Evolutionary conservation across 2,329 filamentous ascomycete species (phyloP).

Genomic region (Aureobasidium subglaciale): DNA sequence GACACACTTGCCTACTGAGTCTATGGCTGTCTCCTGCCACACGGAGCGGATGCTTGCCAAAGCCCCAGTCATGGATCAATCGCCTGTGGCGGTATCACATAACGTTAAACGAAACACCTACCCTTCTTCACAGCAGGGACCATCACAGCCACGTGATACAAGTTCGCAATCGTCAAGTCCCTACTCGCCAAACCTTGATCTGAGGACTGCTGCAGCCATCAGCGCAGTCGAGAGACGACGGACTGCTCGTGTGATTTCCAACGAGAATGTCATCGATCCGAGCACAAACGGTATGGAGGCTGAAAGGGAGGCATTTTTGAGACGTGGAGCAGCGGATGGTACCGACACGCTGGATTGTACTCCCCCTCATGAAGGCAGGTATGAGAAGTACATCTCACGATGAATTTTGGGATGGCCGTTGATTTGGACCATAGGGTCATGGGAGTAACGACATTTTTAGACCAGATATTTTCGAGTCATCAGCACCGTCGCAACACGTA

Average conservation of each 20-base stretch:
- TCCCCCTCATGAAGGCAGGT: constrained; percentile 26
- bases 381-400: constrained; percentile 22
- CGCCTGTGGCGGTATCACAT: background rate
- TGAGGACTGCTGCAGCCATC: constrained; percentile 5
- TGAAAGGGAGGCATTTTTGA: constrained; percentile 21
- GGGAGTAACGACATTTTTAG: background rate
- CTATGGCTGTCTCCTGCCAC: background rate
- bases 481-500: background rate
- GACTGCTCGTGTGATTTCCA: background rate
- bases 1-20: background rate
- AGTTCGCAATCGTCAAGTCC: background rate
- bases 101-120: constrained; percentile 17
- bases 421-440: background rate
- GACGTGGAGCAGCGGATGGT: constrained; percentile 17
- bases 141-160: background rate
- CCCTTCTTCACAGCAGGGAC: constrained; percentile 7
- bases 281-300: constrained; percentile 19
- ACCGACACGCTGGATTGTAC: constrained; percentile 20
- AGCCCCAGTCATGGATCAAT: background rate
- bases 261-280: constrained; percentile 24
- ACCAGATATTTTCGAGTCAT: background rate
- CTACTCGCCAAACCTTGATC: constrained; percentile 1
- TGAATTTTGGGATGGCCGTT: background rate
- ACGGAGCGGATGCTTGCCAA: background rate
- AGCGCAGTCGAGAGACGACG: background rate